phyloP scores from a whole-genome alignment of 768 basidiomycete species.

The Amanita exitialis region DNA sequence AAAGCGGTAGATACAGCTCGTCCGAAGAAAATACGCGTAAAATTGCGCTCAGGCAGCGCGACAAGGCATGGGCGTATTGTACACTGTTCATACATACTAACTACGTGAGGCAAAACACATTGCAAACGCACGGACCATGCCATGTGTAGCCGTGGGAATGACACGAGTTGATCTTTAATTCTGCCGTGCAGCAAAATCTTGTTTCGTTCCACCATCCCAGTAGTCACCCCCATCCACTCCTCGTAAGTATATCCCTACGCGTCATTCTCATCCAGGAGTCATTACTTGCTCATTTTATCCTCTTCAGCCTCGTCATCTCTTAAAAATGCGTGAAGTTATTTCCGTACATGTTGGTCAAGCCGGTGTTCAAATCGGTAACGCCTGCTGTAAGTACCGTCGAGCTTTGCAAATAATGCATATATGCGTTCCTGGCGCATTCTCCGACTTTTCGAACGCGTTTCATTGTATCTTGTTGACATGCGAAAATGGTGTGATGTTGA shows the following conservation, averaged over 20 bases:
- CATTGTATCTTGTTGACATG: constrained; percentile 12
- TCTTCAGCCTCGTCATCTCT: constrained; percentile 2
- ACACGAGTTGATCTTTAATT: constrained; percentile 25
- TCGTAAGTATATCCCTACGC: constrained; percentile 21
- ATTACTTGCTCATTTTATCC: background rate
- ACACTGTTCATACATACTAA: background rate
- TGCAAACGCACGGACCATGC: constrained; percentile 32
- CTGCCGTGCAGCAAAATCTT: constrained; percentile 31
- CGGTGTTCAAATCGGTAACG: constrained; percentile 96
- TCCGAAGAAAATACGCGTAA: background rate
- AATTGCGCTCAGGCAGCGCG: background rate
- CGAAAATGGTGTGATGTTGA: constrained; percentile 27
- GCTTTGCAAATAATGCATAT: constrained; percentile 11
- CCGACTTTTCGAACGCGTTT: constrained; percentile 22
- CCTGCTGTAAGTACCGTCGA: constrained; percentile 73
- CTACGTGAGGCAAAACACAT: background rate
- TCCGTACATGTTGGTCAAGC: constrained; percentile 98
- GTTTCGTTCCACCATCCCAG: constrained; percentile 36
- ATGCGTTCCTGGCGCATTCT: constrained; percentile 12
- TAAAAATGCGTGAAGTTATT: constrained; percentile 89
- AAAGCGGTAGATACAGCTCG: background rate
- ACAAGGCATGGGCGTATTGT: background rate
- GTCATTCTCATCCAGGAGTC: background rate
- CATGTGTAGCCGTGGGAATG: constrained; percentile 30
- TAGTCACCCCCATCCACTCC: constrained; percentile 16